A percentile compares a stretch with the other conserved stretches of the same genome.
Conservation (phyloP, 2,329 filamentous ascomycete species). For the Colletotrichum melonis region DNA sequence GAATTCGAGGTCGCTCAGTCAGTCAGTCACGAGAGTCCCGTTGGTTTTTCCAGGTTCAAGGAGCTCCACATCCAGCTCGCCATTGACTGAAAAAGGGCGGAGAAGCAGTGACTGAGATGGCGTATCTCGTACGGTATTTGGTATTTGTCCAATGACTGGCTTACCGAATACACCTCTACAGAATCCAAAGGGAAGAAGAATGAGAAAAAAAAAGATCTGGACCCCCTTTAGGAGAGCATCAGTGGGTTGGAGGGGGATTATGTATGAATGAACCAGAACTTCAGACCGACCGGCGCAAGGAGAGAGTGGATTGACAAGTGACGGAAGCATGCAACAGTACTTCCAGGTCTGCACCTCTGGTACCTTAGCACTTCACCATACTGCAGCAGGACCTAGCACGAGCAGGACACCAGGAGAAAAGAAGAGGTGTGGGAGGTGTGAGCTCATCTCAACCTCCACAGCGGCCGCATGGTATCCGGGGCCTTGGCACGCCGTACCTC, state of each 20-base stretch:
- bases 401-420: slow-evolving; percentile 6
- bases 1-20: background rate
- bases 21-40: slow-evolving; percentile 32
- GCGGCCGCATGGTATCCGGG: slow-evolving; percentile 11
- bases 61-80: slow-evolving; percentile 33
- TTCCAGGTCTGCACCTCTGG: too few relatives aligned
- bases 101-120: background rate
- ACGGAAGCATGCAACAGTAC: slow-evolving; percentile 32
- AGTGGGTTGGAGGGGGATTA: slow-evolving; percentile 34
- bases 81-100: slow-evolving; percentile 22
- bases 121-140: background rate
- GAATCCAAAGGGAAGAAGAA: background rate
- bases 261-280: slow-evolving; percentile 30
- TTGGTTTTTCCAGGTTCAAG: slow-evolving; percentile 31
- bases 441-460: slow-evolving; percentile 31
- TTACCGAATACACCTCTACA: background rate
- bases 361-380: background rate
- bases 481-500: slow-evolving; percentile 22
- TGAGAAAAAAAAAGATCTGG: background rate
- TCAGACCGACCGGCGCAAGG: slow-evolving; percentile 22
- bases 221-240: background rate
- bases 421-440: slow-evolving; percentile 28
- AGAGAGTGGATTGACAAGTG: slow-evolving; percentile 31
- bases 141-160: background rate
- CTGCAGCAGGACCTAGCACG: too few relatives aligned